These are phyloP conservation scores for Panus rudis DNA, from an alignment of 768 basidiomycete genomes.

Conservation along the genomic window DNA sequence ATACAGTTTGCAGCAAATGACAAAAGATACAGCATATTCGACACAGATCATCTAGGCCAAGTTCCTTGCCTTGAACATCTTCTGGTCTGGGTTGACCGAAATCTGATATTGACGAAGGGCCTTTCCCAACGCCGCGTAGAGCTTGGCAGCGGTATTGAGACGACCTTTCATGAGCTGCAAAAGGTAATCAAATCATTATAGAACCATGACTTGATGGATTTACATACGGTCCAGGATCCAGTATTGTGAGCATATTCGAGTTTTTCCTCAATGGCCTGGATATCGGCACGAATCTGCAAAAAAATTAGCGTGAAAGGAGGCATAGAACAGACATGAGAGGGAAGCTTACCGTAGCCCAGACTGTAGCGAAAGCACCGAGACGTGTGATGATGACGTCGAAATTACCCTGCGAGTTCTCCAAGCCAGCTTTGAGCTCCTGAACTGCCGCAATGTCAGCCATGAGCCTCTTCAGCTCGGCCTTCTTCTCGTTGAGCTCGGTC, in stretches of 20 bases:
- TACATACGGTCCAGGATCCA: background rate
- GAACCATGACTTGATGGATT: too few relatives aligned
- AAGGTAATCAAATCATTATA: background rate
- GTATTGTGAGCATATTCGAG: background rate
- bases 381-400: background rate
- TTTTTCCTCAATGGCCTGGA: background rate
- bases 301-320: too few relatives aligned
- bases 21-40: too few relatives aligned
- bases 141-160: background rate
- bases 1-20: too few relatives aligned
- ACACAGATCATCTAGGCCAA: too few relatives aligned
- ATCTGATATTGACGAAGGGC: background rate
- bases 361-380: background rate
- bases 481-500: background rate
- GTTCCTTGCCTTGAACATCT: too few relatives aligned
- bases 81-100: background rate
- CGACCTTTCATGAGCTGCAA: slow-evolving; percentile 1
- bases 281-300: background rate
- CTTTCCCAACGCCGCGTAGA: background rate
- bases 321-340: too few relatives aligned
- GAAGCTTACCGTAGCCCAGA: slow-evolving; percentile 1
- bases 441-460: background rate
- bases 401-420: background rate
- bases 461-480: too few relatives aligned
- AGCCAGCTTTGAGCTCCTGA: background rate